Percentiles rank a stretch among this genome's conserved stretches.
These are phyloP conservation scores for Vaccinium darrowii DNA, from an alignment of 148 eudicot species.

Conservation along the genomic window DNA sequence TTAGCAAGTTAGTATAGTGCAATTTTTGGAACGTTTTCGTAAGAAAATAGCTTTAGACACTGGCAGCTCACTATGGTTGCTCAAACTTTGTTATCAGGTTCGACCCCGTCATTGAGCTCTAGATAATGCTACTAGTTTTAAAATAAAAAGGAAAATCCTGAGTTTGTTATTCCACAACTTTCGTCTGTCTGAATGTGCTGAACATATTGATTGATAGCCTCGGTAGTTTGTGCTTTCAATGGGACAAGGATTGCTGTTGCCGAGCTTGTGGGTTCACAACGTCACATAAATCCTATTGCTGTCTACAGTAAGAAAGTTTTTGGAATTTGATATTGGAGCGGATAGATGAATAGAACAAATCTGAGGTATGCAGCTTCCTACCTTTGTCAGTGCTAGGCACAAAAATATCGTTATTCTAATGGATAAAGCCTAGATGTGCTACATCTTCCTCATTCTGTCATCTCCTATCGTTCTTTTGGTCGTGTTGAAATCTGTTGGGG, in stretches of 20 bases:
- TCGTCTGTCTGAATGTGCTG: conserved; percentile 5
- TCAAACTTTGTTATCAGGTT: not conserved
- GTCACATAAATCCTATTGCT: not conserved
- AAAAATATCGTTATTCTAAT: not conserved
- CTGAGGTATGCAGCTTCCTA: not conserved
- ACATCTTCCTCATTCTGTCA: not conserved
- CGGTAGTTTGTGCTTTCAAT: not conserved
- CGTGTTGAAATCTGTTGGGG: not conserved
- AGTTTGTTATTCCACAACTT: not conserved
- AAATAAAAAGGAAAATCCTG: not conserved
- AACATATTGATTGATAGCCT: not conserved
- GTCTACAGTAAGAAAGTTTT: not conserved
- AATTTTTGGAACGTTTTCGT: not conserved
- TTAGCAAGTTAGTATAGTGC: not conserved
- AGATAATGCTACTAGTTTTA: not conserved
- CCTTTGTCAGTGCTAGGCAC: not conserved
- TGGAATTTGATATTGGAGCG: not conserved
- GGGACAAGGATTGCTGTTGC: not conserved
- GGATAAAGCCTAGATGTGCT: not conserved
- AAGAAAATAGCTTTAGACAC: not conserved
- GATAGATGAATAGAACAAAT: not conserved
- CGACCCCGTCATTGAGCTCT: not conserved
- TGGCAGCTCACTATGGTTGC: not conserved
- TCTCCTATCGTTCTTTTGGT: not conserved
- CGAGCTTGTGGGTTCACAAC: not conserved